Evolutionary conservation across 352 stramenopile genomes (phyloP), one percentile per base, ranked within the genome.

Genomic region (Globisporangium yorkense): DNA sequence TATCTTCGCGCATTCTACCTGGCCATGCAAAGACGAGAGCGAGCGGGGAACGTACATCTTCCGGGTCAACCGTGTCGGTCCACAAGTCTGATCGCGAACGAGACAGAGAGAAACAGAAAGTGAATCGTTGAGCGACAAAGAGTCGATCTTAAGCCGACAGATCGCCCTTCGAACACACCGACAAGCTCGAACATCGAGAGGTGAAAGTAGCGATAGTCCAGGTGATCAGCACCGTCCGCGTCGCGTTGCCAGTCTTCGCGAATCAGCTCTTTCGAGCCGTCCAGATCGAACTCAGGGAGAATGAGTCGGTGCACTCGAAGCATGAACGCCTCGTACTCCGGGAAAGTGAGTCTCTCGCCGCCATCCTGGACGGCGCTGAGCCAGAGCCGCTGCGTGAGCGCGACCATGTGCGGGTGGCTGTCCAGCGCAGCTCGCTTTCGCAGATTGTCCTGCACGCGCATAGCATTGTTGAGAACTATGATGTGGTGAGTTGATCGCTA

Each of bases 141-240:
- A 48, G 21, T 7, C n/a, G n/a, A 24, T 21, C 4, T 24, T 10
- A 3, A 48, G 6, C 1, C 20, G 1, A 16, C 43, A 48, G 6
- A 5, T 16, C 20, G 3, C 18, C 15, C 8, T 27, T 16, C 8
- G 15, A 10, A 67, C 80, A 40, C 47, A 89, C 77, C 79, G 31
- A 89, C 82, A 18, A 93, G 68, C 44, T 93, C 83, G 61, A 91
- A 91, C 75, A 93, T 89, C 15, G 83, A 91, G 39, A 88, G 70
- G 55, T 93, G 83, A 53, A 93, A 91, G 40, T 75, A 88, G 5
- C 71, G 57, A 55, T 88, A 93, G 50, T 87, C 68, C 47, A 93
- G 65, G 31, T 70, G 53, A 31, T 85, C 66, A 7, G 75, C 61
- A 5, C 75, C 72, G 9, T 71, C 67, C 4, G 68, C 78, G 15